Evolutionary conservation across 2,329 filamentous ascomycete species (phyloP), one percentile per base, ranked within the genome.

Genomic region (Aquanectria penicillioides): DNA sequence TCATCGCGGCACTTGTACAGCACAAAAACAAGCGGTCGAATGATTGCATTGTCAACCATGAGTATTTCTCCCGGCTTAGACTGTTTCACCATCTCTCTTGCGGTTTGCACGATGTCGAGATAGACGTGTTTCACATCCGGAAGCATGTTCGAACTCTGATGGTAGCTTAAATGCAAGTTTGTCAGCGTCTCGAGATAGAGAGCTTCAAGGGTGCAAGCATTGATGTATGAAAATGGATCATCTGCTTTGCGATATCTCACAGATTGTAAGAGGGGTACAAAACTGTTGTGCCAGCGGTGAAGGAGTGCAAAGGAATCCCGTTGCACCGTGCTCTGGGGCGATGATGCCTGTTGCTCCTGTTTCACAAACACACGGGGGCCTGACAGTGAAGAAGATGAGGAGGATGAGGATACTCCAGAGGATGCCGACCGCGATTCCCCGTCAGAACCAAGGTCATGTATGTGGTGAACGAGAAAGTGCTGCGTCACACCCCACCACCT

Each of bases 401-500:
- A 29, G 2, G n/a, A 22, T 1, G 54, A 47, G 13, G 13, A 41
- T 25, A n/a, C n/a, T n/a, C n/a, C n/a, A n/a, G n/a, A n/a, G n/a
- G n/a, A n/a, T n/a, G n/a, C n/a, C n/a, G n/a, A n/a, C n/a, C n/a
- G n/a, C n/a, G n/a, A 10, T 20, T 7, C 12, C 18, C 10, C 29
- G 5, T 48, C 10, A 31, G 23, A n/a, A 18, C 5, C 17, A 18
- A 13, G 26, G 5, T 17, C 23, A 25, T 38, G 38, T 1, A 36
- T 28, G 10, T 56, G 63, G 2, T 64, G 57, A 2, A 40, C 43
- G 0, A 68, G 11, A 12, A 65, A 46, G 13, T 68, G 57, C 8
- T 68, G 66, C 3, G 55, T 37, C 4, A 59, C 51, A 10, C 65
- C 63, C 65, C 62, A 68, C 66, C 66, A 68, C 11, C 22, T 48